Percentiles rank a stretch among this genome's conserved stretches.
Evolutionary conservation across 2,329 filamentous ascomycete species (phyloP).

Genomic region (Colletotrichum sp.): DNA sequence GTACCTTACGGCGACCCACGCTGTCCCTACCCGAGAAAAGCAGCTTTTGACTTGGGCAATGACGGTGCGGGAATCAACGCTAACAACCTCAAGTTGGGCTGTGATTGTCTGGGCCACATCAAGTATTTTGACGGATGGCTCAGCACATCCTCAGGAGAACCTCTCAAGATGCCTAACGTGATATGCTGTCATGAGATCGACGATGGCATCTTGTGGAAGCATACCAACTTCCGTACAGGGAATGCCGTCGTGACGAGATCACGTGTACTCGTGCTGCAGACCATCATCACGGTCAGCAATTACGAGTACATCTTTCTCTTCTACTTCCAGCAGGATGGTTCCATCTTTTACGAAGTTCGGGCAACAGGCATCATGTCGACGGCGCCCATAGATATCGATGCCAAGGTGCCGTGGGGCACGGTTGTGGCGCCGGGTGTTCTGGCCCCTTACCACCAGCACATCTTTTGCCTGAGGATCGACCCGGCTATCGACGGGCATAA

Average conservation of each 20-base stretch:
- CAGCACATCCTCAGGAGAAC: slow-evolving; percentile 33
- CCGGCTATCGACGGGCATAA: slow-evolving; percentile 58
- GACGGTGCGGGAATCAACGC: slow-evolving; percentile 68
- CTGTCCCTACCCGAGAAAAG: slow-evolving; percentile 68
- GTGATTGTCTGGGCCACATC: slow-evolving; percentile 72
- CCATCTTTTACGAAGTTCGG: slow-evolving; percentile 37
- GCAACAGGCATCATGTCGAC: slow-evolving; percentile 50
- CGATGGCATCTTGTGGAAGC: slow-evolving; percentile 68
- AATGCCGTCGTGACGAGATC: slow-evolving; percentile 62
- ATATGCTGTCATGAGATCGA: slow-evolving; percentile 47
- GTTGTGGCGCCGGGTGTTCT: slow-evolving; percentile 68
- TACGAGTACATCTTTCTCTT: slow-evolving; percentile 61
- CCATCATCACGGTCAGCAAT: slow-evolving; percentile 70
- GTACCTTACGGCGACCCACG: slow-evolving; percentile 72
- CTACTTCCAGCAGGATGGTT: slow-evolving; percentile 58
- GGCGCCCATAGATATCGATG: slow-evolving; percentile 56
- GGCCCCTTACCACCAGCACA: slow-evolving; percentile 72
- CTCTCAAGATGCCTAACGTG: slow-evolving; percentile 36
- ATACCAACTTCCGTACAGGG: slow-evolving; percentile 66
- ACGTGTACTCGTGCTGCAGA: slow-evolving; percentile 66
- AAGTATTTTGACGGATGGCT: slow-evolving; percentile 41
- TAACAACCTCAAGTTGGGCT: slow-evolving; percentile 71
- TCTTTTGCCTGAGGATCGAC: slow-evolving; percentile 71
- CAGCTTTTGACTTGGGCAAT: slow-evolving; percentile 74
- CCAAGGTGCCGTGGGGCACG: slow-evolving; percentile 61